Evolutionary conservation across 2,329 filamentous ascomycete genomes (phyloP).

Genomic region (Leptographium procerum): DNA sequence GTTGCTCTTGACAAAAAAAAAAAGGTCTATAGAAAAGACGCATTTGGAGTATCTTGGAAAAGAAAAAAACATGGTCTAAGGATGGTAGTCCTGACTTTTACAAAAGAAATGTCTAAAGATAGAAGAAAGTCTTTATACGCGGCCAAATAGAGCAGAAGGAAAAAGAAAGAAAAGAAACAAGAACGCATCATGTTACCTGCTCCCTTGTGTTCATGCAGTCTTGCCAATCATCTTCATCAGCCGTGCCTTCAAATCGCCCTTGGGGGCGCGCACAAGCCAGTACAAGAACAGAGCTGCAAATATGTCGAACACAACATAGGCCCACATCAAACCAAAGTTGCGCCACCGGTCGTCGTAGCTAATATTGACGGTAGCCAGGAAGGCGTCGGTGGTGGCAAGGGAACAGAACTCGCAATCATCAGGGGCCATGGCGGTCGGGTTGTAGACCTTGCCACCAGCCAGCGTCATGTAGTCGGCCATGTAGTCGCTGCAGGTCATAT

Average conservation of each 20-base stretch:
- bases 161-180: neutral
- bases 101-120: neutral
- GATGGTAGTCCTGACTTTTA: neutral
- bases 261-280: conserved; percentile 9
- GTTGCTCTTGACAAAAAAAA: neutral
- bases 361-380: conserved; percentile 33
- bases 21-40: neutral
- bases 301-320: conserved; percentile 54
- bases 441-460: conserved; percentile 37
- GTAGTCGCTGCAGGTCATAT: conserved; percentile 54
- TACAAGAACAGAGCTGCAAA: conserved; percentile 13
- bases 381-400: conserved; percentile 52
- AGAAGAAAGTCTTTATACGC: neutral
- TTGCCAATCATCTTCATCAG: neutral
- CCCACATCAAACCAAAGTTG: conserved; percentile 61
- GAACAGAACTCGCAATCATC: conserved; percentile 55
- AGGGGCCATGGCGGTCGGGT: conserved; percentile 37
- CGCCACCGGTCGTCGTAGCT: conserved; percentile 49
- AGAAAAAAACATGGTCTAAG: neutral
- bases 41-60: neutral
- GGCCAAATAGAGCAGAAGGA: neutral
- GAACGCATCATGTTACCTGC: neutral
- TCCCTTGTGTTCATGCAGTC: neutral
- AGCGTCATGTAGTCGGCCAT: conserved; percentile 41
- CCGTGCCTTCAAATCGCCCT: neutral